Evolutionary conservation across 2,329 filamentous ascomycete species (phyloP), one percentile per base, ranked within the genome.

Genomic region (Orbilia quercus): DNA sequence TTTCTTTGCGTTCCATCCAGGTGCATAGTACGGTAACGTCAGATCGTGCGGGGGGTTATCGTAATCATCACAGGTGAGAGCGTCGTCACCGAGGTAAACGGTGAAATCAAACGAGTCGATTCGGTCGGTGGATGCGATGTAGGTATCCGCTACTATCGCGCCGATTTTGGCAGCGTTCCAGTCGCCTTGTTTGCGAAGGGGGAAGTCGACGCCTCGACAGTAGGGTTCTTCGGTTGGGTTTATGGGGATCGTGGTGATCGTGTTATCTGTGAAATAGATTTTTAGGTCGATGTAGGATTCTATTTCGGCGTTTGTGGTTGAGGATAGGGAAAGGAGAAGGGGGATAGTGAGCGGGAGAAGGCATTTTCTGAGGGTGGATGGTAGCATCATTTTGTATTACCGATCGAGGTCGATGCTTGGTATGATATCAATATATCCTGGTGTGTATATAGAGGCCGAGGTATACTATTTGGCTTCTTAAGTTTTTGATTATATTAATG

Each of bases 231-330:
- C 14, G 23, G 36, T 45, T n/a, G 34, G 23, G 25, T 45, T 22
- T 1, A 64, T 34, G 12, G 36, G 20, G 25, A 48, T 34, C 9
- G 42, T 23, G 5, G 16, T 48, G 44, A 72, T 45, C 12, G 66
- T 47, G n/a, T 59, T 48, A 42, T 72, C 59, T 16, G 34, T 58
- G 25, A 71, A 71, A 44, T 58, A 71, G 57, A 71, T 18, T 44
- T 58, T 47, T n/a, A 71, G 42, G 50, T 23, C 44, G 31, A 64
- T 40, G n/a, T 63, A 22, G 4, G 50, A 40, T 42, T 34, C 40
- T 4, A 62, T 31, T 2, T 70, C 48, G 48, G 48, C 57, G 28
- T 7, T 4, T 6, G 23, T n/a, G n/a, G n/a, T 34, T 3, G 16
- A 12, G 14, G 38, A 22, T 4, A 54, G 40, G 9, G 31, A 7